phyloP scores from a whole-genome alignment of 2,329 filamentous ascomycete species.

The Ascochyta clinopodiicola region DNA sequence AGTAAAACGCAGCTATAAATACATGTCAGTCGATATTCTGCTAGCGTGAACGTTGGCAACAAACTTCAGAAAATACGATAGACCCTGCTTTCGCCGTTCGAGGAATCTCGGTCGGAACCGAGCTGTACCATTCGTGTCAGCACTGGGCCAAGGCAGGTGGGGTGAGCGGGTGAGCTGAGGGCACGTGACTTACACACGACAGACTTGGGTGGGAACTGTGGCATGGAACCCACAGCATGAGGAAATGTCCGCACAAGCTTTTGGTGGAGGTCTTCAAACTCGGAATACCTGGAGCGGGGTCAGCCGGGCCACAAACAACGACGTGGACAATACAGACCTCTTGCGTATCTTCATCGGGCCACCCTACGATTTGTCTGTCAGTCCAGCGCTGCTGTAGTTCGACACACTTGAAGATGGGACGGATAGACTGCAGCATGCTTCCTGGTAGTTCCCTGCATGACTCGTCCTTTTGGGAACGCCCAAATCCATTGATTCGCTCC shows the following conservation, averaged over 20 bases:
- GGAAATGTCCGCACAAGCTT: conserved; percentile 83
- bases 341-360: conserved; percentile 65
- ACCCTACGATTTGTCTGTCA: conserved; percentile 49
- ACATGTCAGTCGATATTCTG: conserved; percentile 31
- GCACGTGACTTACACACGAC: conserved; percentile 70
- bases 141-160: conserved; percentile 23
- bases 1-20: conserved; percentile 78
- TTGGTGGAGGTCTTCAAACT: conserved; percentile 83
- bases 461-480: conserved; percentile 9
- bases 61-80: conserved; percentile 94
- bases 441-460: conserved; percentile 19
- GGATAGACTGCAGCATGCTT: conserved; percentile 8
- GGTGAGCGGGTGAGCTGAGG: conserved; percentile 12
- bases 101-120: conserved; percentile 83
- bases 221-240: conserved; percentile 81
- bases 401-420: conserved; percentile 1
- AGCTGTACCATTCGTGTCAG: conserved; percentile 48
- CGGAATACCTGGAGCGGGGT: conserved; percentile 73
- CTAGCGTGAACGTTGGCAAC: conserved; percentile 26
- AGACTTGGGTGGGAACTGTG: conserved; percentile 89
- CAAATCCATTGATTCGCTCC: conserved; percentile 26
- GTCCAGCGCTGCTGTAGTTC: conserved; percentile 9
- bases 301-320: conserved; percentile 21
- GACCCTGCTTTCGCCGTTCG: conserved; percentile 78
- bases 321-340: conserved; percentile 51